Evolutionary conservation across 2,329 filamentous ascomycete genomes (phyloP).

Genomic region (Myriosclerotinia duriaeana): DNA sequence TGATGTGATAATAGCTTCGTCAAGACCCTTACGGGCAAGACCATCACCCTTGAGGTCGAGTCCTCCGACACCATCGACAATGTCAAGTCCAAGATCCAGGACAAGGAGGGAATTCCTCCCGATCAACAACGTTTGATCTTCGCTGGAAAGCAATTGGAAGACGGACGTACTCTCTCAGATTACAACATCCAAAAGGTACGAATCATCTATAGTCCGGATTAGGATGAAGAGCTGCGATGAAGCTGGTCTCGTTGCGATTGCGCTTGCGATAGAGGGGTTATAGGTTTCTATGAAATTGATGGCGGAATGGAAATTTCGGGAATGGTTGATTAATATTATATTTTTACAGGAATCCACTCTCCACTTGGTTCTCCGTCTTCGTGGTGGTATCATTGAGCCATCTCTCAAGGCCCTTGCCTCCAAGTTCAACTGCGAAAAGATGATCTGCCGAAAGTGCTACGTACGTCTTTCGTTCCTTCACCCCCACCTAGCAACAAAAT

Average conservation of each 20-base stretch:
- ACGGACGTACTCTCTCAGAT: conserved; percentile 93
- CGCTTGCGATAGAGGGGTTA: not conserved
- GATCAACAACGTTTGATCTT: conserved; percentile 99
- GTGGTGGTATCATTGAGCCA: conserved; percentile 99
- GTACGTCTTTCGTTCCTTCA: conserved; percentile 55
- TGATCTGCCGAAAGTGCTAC: conserved; percentile 99
- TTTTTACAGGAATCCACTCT: conserved; percentile 83
- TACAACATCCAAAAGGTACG: conserved; percentile 99
- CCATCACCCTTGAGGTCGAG: conserved; percentile 99
- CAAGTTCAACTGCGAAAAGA: conserved; percentile 99
- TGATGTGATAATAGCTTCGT: conserved; percentile 71
- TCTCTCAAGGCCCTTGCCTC: conserved; percentile 96
- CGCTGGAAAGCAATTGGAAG: conserved; percentile 98
- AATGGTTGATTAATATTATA: conserved; percentile 29
- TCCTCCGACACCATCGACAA: conserved; percentile 99
- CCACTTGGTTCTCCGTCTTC: conserved; percentile 96
- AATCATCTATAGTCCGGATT: not conserved
- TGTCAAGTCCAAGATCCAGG: conserved; percentile 99
- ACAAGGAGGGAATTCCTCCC: conserved; percentile 98
- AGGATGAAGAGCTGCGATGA: not conserved
- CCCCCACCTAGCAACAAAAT: conserved; percentile 7
- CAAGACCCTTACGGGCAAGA: conserved; percentile 99
- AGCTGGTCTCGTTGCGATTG: not conserved
- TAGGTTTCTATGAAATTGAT: not conserved
- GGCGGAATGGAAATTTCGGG: not conserved